Base-by-base conservation (phyloP, 148 eudicot species). In the Nepenthes mirabilis region DNA sequence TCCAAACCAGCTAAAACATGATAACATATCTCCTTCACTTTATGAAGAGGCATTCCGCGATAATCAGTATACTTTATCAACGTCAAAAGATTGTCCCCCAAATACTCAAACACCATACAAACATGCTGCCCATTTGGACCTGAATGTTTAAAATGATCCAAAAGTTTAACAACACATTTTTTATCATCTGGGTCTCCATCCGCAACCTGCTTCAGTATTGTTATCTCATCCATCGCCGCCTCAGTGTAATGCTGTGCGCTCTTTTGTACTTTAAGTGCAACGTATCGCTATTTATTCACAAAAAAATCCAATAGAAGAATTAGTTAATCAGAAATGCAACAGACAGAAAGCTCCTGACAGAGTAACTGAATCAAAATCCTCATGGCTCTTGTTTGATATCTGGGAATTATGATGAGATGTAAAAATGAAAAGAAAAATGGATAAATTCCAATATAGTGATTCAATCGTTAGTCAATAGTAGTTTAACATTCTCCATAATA, bases 51-150 rank as follows among this genome's bases (percentile, higher is more conserved):
- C 65, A 93, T 36, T 50, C 98, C 98, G 60, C 81, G 72, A 72
- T 93, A 93, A 66, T 86, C 95, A 2, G 88, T 72, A 68, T 86
- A 93, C 70, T 93, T 88, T 2, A 93, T 88, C 45, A 93, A 84
- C 33, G 95, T 83, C 71, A 93, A 64, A 51, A 93, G 95, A 76
- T 86, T 93, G 71, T 88, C 98, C 23, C 98, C 96, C 70, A 93
- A 72, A 75, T 85, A 93, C 77, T 93, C 96, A 75, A 93, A 86
- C 40, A 93, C 96, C 96, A 93, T 93, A 68, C 98, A 93, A 35
- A 93, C 95, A 70, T 93, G 98, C 65, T 88, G 91, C 60, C 98
- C 98, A 61, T 93, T 86, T 34, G 91, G 91, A 50, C 98, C 98
- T 14, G 85, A 88, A 84, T 88, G 98, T 76, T 86, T 93, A 59